phyloP scores from a whole-genome alignment of 202 grass and related monocot genomes.

The Saccharum hybrid region DNA sequence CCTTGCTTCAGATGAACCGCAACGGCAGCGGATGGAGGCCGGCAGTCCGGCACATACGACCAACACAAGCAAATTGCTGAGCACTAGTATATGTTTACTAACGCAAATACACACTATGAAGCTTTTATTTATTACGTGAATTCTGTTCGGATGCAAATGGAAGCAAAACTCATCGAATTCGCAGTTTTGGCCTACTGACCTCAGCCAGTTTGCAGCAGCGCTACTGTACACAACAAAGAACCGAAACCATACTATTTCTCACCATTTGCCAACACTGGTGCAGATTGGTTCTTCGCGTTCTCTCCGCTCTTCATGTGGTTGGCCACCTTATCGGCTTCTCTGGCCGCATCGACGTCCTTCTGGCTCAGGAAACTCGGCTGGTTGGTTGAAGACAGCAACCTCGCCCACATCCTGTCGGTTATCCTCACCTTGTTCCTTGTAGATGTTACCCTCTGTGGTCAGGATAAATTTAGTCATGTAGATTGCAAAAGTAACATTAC shows the following conservation, averaged over 20 bases:
- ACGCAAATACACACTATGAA: constrained; percentile 14
- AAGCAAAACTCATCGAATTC: constrained; percentile 8
- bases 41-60: not conserved
- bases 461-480: constrained; percentile 35
- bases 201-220: constrained; percentile 16
- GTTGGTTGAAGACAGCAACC: constrained; percentile 91
- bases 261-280: constrained; percentile 40
- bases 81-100: not conserved
- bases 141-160: not conserved
- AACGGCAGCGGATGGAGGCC: not conserved
- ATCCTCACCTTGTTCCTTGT: constrained; percentile 87
- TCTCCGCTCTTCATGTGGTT: constrained; percentile 35
- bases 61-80: not conserved
- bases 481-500: not conserved
- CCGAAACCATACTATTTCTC: constrained; percentile 50
- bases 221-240: constrained; percentile 41
- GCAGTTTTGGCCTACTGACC: constrained; percentile 4
- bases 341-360: constrained; percentile 61
- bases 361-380: constrained; percentile 93
- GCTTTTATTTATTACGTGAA: constrained; percentile 44
- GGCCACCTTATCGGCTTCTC: constrained; percentile 42
- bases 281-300: constrained; percentile 27
- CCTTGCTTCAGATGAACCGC: not conserved
- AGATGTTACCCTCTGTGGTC: constrained; percentile 77
- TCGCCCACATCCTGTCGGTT: constrained; percentile 97